Evolutionary conservation across 2,329 filamentous ascomycete species (phyloP), one percentile per base, ranked within the genome.

Genomic region (Trichoderma breve): DNA sequence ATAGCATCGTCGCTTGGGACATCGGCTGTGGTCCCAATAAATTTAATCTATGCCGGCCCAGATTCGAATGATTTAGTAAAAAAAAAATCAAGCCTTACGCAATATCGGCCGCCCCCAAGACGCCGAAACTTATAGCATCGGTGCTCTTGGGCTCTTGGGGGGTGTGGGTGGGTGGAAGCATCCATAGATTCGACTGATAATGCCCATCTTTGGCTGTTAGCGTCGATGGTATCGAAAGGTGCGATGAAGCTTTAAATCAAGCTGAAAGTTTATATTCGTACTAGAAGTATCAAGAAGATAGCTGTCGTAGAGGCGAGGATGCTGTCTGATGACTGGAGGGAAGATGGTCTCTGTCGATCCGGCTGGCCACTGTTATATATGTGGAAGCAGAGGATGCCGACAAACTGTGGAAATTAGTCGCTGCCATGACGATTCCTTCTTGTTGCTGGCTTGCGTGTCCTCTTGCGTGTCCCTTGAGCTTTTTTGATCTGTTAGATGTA

Each of bases 31-130:
- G 39, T n/a, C 39, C n/a, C 15, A 43, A 43, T 2, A 43, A 43
- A 18, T n/a, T 1, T 1, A 43, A n/a, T 43, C 18, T 43, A n/a
- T n/a, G 7, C 39, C 15, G 18, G 3, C 39, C 39, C 39, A 43
- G 39, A n/a, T 43, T 8, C 1, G 15, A 43, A 18, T n/a, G 18
- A 43, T 43, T 8, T 43, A 8, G 15, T n/a, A 26, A 14, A 15
- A 30, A 15, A 30, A 24, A 0, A 34, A 32, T 63, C 9, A 28
- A 55, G 4, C 77, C 80, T 76, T 72, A 83, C 81, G 76, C 80
- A 53, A 84, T 83, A 7, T 79, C 77, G 28, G 81, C 80, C 11
- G 82, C 81, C n/a, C 82, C 83, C 14, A 85, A 77, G 68, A 85
- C 79, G 47, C 83, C 83, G 70, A 84, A 81, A 47, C 74, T 78